A percentile compares a stretch with the other conserved stretches of the same genome.
These are phyloP conservation scores for Diutina rugosa DNA, from an alignment of 1,139 yeast genomes.

Conservation along the genomic window DNA sequence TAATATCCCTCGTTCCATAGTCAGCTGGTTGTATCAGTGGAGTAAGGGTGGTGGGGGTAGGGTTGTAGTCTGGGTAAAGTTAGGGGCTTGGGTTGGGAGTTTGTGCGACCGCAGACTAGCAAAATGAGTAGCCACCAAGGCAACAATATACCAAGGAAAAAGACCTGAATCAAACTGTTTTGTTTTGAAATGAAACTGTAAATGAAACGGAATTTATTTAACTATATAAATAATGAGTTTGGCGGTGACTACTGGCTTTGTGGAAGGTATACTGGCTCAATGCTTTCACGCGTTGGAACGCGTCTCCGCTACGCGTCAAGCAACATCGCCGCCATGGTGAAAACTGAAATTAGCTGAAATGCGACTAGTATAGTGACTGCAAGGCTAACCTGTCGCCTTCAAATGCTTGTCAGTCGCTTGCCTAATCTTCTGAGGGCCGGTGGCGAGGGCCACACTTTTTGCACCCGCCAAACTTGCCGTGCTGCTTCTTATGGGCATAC, in stretches of 20 bases:
- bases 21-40: too few species aligned
- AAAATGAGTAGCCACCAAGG: background rate
- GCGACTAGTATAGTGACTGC: too few species aligned
- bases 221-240: too few species aligned
- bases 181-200: background rate
- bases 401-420: background rate
- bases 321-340: background rate
- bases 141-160: background rate
- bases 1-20: background rate
- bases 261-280: background rate
- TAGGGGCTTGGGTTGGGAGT: background rate
- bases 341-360: background rate
- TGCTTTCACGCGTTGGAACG: background rate
- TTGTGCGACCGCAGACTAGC: background rate
- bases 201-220: too few species aligned
- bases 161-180: background rate
- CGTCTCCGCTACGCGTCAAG: background rate
- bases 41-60: background rate
- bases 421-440: too few species aligned
- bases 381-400: background rate
- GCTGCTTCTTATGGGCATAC: background rate
- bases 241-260: too few species aligned
- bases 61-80: background rate
- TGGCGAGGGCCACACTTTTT: background rate
- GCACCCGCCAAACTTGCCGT: background rate